These are phyloP conservation scores for Aureobasidium subglaciale DNA, from an alignment of 2,329 filamentous ascomycete species.

Conservation along the genomic window DNA sequence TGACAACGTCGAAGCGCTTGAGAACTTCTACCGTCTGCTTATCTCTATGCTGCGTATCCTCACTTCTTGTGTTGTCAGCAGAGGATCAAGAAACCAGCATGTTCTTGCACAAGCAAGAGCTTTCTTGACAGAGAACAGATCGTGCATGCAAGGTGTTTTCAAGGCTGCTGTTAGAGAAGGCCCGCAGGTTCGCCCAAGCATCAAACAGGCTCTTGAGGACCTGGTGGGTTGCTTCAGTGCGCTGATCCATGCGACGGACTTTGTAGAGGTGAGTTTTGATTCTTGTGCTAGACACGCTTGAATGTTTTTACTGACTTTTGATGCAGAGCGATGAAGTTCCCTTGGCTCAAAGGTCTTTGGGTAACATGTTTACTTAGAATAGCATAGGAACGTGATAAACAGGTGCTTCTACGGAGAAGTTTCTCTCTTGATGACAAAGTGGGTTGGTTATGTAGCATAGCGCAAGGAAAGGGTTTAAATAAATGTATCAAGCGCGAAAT, in stretches of 20 bases:
- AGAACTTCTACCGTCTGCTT: conserved; percentile 78
- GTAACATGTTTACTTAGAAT: conserved; percentile 9
- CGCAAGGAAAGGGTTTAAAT: background rate
- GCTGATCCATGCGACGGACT: conserved; percentile 73
- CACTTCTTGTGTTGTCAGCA: conserved; percentile 70
- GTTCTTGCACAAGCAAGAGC: conserved; percentile 65
- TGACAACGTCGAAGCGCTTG: conserved; percentile 61
- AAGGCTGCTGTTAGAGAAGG: conserved; percentile 62
- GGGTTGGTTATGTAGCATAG: conserved; percentile 6
- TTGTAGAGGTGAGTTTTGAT: conserved; percentile 68
- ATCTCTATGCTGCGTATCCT: conserved; percentile 75
- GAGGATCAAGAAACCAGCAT: conserved; percentile 71
- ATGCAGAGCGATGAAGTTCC: conserved; percentile 3
- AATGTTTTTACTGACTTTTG: background rate
- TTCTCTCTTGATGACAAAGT: background rate
- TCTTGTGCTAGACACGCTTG: background rate
- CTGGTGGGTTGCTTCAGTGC: conserved; percentile 80
- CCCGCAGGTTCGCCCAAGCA: background rate
- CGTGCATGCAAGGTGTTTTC: conserved; percentile 79
- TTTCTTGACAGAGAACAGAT: conserved; percentile 77
- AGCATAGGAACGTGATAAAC: background rate
- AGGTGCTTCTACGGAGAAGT: background rate
- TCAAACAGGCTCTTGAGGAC: conserved; percentile 60
- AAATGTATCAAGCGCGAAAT: background rate
- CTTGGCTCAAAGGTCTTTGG: background rate